Evolutionary conservation across 805 yeast genomes (phyloP), one percentile per base, ranked within the genome.

Genomic region (Pichia cabralensis): DNA sequence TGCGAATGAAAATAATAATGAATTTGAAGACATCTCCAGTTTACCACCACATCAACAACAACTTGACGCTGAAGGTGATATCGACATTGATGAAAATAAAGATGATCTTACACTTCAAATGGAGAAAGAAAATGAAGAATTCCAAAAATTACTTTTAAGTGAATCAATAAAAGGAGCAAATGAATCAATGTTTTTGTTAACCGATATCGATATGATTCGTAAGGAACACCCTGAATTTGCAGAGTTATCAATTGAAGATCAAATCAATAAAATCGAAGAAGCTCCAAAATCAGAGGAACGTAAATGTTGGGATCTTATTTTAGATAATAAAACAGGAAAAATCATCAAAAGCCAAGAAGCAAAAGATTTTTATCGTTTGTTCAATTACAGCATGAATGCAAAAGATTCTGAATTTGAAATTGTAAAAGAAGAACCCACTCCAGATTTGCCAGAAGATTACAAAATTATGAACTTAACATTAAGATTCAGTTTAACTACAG

Each of bases 401-500:
- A 11, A 10, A 10, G 25, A 31, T 9, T 13, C 14, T 8, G 26
- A 21, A 11, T 5, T 9, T 6, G n/a, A 14, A 6, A 23, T 6
- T 19, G 15, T 10, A n/a, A 15, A 20, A 10, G 28, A 23, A 12
- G 25, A 27, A 17, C 14, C n/a, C n/a, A 15, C 5, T 18, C 12
- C 13, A 20, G 31, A n/a, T 12, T n/a, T 21, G 9, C 8, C 9
- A 6, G 36, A 28, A 12, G 33, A 25, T 8, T 28, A 14, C 15
- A 20, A 23, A 20, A 18, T 28, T 8, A 33, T 37, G 12, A 22
- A 28, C 5, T 15, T 38, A 10, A 33, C 53, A 27, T 58, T 68
- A 8, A 61, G 88, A 38, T 71, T 64, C 43, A 63, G 82, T 9
- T 61, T 65, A 30, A 60, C 55, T 31, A 57, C 67, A 3, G 89